Evolutionary conservation across 2,329 filamentous ascomycete genomes (phyloP), one percentile per base, ranked within the genome.

Genomic region (Penicillium nordicum): DNA sequence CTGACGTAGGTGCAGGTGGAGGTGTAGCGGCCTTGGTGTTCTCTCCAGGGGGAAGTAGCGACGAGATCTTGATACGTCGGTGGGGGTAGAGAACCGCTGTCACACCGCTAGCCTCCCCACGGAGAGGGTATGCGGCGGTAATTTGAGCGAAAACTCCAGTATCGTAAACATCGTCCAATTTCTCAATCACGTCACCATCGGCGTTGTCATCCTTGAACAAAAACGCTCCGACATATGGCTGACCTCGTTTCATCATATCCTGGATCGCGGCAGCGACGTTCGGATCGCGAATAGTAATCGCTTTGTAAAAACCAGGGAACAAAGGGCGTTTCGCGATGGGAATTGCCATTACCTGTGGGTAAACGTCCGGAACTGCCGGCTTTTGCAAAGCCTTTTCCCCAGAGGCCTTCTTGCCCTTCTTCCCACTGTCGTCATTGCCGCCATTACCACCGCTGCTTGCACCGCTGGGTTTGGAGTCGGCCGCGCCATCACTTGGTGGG

Each of bases 251-350:
- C 72, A 97, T 90, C 82, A 96, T 94, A 71, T 99, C 95, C 57
- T 92, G 89, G 63, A 99, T 96, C 23, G 94, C 94, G 38, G 87
- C 86, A 14, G 92, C 89, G 36, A 99, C 94, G 66, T 94, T 89
- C 18, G 89, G 90, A 69, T 99, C 92, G 71, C 90, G 88, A 65
- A 99, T 96, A 4, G 93, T 99, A 65, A 99, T 94, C 10, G 94
- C 93, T 77, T 99, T 99, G 80, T 99, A 99, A 76, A 97, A 99
- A 1, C 94, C 94, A 1, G 94, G 94, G 76, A 97, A 99, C 12
- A 99, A 79, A 11, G 94, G 94, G 51, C 94, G 84, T 73, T 95
- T 92, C 29, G 91, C 89, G 67, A 99, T 97, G 8, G 94, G 94
- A 54, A 99, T 96, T 2, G 93, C 93, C 83, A 99, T 90, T 53